These are phyloP conservation scores for Aschersonia sp. DNA, from an alignment of 2,329 filamentous ascomycete genomes.

Conservation along the genomic window DNA sequence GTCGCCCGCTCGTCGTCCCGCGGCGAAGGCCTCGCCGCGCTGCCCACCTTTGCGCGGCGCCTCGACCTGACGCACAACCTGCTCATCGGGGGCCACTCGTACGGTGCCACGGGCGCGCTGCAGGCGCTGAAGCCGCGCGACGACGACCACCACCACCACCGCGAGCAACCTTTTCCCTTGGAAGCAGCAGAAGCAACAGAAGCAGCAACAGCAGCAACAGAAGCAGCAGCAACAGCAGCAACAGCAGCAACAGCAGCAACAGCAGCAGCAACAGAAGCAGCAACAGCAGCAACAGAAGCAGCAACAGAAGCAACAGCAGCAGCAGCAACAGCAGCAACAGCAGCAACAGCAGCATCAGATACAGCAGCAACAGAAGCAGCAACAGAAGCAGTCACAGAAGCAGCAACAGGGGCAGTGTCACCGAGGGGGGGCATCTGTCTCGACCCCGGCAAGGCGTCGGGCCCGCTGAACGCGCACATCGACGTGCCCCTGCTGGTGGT, in stretches of 20 bases:
- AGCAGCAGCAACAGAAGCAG: too few relatives aligned
- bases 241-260: too few relatives aligned
- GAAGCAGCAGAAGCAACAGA: too few relatives aligned
- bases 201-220: too few relatives aligned
- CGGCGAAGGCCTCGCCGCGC: conserved; percentile 25
- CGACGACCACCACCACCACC: conserved; percentile 21
- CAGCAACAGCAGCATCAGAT: too few relatives aligned
- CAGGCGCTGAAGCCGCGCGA: conserved; percentile 35
- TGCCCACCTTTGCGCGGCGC: conserved; percentile 34
- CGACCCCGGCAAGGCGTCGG: conserved; percentile 51
- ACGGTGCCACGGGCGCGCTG: conserved; percentile 49
- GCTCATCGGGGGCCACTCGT: conserved; percentile 48
- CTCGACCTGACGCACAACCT: conserved; percentile 35
- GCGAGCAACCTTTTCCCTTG: conserved; percentile 8
- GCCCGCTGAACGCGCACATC: conserved; percentile 44
- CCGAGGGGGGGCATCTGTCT: conserved; percentile 39
- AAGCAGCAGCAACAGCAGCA: too few relatives aligned
- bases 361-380: too few relatives aligned
- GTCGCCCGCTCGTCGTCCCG: conserved; percentile 27
- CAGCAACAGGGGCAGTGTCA: not conserved
- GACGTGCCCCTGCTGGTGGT: conserved; percentile 44
- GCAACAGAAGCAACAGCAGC: too few relatives aligned
- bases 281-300: too few relatives aligned
- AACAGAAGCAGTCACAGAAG: too few relatives aligned
- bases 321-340: too few relatives aligned